Percentiles rank a stretch among this genome's conserved stretches.
Conservation (phyloP, 1,284 basidiomycete species). For the Butyriboletus appendiculatus region DNA sequence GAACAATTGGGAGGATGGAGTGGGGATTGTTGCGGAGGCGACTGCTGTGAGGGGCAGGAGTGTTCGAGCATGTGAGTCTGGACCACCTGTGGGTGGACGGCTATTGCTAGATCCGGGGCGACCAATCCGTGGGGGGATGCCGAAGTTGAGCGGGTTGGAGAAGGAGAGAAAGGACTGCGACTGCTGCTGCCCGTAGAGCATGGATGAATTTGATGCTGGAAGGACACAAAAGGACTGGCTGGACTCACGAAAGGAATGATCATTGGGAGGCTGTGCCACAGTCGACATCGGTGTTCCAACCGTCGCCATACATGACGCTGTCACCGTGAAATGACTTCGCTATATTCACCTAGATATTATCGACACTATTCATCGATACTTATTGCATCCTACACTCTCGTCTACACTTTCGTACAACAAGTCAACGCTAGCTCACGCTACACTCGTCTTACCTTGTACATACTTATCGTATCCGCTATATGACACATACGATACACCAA, state of each 20-base stretch:
- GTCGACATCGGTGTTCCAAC: constrained; percentile 42
- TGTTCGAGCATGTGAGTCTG: constrained; percentile 44
- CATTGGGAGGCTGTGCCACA: constrained; percentile 38
- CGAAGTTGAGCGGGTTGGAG: constrained; percentile 51
- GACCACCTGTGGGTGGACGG: constrained; percentile 44
- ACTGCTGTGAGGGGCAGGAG: constrained; percentile 74
- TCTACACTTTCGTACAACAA: too few relatives aligned
- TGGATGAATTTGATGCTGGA: constrained; percentile 37
- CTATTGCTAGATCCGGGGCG: constrained; percentile 49
- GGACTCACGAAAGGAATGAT: constrained; percentile 70
- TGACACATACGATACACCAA: too few relatives aligned
- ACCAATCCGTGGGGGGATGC: constrained; percentile 46
- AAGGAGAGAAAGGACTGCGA: constrained; percentile 70
- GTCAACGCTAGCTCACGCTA: too few relatives aligned
- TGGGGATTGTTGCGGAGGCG: constrained; percentile 62
- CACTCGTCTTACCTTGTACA: too few relatives aligned
- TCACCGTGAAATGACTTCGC: too few relatives aligned
- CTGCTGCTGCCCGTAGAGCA: constrained; percentile 44
- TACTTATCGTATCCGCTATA: too few relatives aligned
- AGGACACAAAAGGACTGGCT: constrained; percentile 69
- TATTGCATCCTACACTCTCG: too few relatives aligned
- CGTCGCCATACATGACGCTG: constrained; percentile 38
- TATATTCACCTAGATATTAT: too few relatives aligned
- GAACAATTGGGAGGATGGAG: constrained; percentile 41
- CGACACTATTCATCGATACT: too few relatives aligned